Percentiles rank a stretch among this genome's conserved stretches.
These are phyloP conservation scores for Clavispora asparagi DNA, from an alignment of 805 yeast genomes.

Conservation along the genomic window DNA sequence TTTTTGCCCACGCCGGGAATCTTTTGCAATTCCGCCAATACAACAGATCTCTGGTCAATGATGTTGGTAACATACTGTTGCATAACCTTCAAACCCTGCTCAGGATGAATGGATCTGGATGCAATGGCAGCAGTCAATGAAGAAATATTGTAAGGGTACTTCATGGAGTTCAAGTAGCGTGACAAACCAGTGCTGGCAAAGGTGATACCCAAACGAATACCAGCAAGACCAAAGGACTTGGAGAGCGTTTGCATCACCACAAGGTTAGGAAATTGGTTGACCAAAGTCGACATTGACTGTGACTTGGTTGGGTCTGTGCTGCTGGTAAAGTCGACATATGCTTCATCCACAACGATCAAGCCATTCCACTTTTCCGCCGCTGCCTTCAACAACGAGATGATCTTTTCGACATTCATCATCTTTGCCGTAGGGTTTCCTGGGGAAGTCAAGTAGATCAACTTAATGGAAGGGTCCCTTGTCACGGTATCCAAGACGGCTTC, in stretches of 20 bases:
- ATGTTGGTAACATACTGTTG: slow-evolving; percentile 45
- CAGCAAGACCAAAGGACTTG: slow-evolving; percentile 95
- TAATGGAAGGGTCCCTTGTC: slow-evolving; percentile 54
- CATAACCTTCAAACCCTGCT: slow-evolving; percentile 55
- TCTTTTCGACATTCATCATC: slow-evolving; percentile 39
- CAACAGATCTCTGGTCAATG: slow-evolving; percentile 47
- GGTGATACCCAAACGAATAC: slow-evolving; percentile 83
- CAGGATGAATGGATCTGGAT: slow-evolving; percentile 57
- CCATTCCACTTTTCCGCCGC: slow-evolving; percentile 61
- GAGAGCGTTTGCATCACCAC: slow-evolving; percentile 90
- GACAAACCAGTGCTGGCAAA: slow-evolving; percentile 60
- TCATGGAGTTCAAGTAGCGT: slow-evolving; percentile 73
- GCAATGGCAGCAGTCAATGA: slow-evolving; percentile 75
- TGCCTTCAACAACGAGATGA: slow-evolving; percentile 38
- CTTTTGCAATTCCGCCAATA: slow-evolving; percentile 49
- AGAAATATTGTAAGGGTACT: slow-evolving; percentile 94
- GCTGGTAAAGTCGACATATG: slow-evolving; percentile 76
- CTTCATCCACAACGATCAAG: slow-evolving; percentile 85
- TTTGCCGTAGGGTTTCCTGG: slow-evolving; percentile 97
- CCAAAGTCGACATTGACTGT: slow-evolving; percentile 71
- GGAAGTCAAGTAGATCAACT: slow-evolving; percentile 78
- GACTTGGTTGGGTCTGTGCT: slow-evolving; percentile 22
- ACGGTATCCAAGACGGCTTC: slow-evolving; percentile 50
- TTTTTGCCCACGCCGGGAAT: slow-evolving; percentile 65
- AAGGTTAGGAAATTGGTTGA: slow-evolving; percentile 73